phyloP scores from a whole-genome alignment of 352 stramenopile genomes.

The Phytopythium vexans region DNA sequence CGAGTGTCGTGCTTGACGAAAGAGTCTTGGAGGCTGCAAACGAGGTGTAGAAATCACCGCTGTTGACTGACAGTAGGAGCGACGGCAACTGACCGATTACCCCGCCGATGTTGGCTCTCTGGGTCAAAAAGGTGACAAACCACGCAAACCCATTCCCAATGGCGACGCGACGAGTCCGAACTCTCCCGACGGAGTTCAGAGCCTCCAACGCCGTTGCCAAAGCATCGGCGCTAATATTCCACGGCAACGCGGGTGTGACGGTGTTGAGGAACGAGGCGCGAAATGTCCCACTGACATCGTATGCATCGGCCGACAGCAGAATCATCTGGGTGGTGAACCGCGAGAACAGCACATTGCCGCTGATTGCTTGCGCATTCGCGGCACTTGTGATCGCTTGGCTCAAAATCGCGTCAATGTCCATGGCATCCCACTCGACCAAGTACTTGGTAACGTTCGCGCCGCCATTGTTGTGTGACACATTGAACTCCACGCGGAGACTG shows the following conservation, averaged over 20 bases:
- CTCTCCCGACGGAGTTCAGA: slow-evolving; percentile 80
- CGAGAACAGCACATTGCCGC: slow-evolving; percentile 76
- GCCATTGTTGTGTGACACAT: slow-evolving; percentile 71
- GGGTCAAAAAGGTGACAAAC: slow-evolving; percentile 77
- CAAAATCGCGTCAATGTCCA: slow-evolving; percentile 71
- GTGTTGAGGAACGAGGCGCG: slow-evolving; percentile 69
- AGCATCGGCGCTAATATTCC: slow-evolving; percentile 73
- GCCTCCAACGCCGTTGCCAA: slow-evolving; percentile 76
- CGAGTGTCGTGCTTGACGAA: slow-evolving; percentile 39
- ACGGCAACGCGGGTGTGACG: slow-evolving; percentile 65
- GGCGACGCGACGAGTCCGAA: slow-evolving; percentile 69
- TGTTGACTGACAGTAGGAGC: slow-evolving; percentile 75
- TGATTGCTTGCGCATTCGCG: slow-evolving; percentile 21
- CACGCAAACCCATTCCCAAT: slow-evolving; percentile 77
- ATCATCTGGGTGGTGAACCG: slow-evolving; percentile 88
- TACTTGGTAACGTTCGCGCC: slow-evolving; percentile 83
- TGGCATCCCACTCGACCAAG: slow-evolving; percentile 92
- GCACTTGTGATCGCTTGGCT: slow-evolving; percentile 23
- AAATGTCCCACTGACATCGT: slow-evolving; percentile 88
- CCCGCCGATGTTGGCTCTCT: slow-evolving; percentile 38
- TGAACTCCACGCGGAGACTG: slow-evolving; percentile 81
- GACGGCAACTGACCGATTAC: slow-evolving; percentile 50
- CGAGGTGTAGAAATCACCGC: slow-evolving; percentile 44
- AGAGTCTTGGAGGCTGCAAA: slow-evolving; percentile 46
- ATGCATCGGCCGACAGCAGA: slow-evolving; percentile 67